phyloP scores from a whole-genome alignment of 352 stramenopile genomes.

The Detonula confervacea region DNA sequence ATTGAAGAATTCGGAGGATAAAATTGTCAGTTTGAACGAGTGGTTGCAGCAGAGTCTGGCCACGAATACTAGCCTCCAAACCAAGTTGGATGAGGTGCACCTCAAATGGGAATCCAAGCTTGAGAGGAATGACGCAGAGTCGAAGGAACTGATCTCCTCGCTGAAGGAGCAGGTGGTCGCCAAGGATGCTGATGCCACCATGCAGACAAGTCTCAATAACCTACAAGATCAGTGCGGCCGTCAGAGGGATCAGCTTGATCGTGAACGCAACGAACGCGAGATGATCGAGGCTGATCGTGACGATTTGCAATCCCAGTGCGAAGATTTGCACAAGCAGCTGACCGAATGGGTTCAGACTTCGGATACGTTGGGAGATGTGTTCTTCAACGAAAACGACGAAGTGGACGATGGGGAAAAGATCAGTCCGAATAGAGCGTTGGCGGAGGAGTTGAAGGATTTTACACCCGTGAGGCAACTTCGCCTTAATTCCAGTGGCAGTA shows the following conservation, averaged over 20 bases:
- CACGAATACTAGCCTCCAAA: slow-evolving; percentile 29
- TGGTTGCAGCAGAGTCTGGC: slow-evolving; percentile 27
- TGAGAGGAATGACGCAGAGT: slow-evolving; percentile 13
- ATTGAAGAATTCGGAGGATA: slow-evolving; percentile 31
- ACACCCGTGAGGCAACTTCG: slow-evolving; percentile 38
- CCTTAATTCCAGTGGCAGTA: slow-evolving; percentile 31
- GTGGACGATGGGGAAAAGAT: no score
- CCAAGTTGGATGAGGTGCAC: slow-evolving; percentile 34
- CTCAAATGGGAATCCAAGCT: slow-evolving; percentile 41
- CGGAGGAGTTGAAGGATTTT: slow-evolving; percentile 24
- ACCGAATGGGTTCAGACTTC: slow-evolving; percentile 34
- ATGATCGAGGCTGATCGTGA: slow-evolving; percentile 57
- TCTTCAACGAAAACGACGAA: slow-evolving; percentile 39
- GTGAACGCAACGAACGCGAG: slow-evolving; percentile 44
- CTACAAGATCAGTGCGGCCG: slow-evolving; percentile 45
- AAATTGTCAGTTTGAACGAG: slow-evolving; percentile 47
- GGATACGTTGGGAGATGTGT: slow-evolving; percentile 20
- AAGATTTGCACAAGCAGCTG: slow-evolving; percentile 38
- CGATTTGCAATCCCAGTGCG: slow-evolving; percentile 33
- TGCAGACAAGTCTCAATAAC: slow-evolving; percentile 38
- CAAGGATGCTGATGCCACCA: slow-evolving; percentile 21
- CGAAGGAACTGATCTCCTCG: slow-evolving; percentile 36
- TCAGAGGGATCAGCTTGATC: slow-evolving; percentile 34
- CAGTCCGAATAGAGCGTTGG: slow-evolving; percentile 26
- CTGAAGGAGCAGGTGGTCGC: slow-evolving; percentile 38